Conservation (phyloP, 2,329 filamentous ascomycete genomes). For the Annulohypoxylon truncatum region DNA sequence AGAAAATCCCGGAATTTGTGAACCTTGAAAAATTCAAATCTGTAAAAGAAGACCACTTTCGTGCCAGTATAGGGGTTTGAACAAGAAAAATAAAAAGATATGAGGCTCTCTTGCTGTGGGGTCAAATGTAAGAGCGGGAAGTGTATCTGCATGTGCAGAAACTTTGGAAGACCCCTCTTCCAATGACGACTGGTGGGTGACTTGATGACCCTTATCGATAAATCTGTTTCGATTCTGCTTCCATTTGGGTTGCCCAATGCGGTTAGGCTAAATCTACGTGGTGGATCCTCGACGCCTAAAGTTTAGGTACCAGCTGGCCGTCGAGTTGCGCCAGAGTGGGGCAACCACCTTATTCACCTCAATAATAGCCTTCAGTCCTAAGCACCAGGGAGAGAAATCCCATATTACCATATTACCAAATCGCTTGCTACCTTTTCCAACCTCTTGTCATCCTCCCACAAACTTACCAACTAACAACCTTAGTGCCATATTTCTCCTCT, state of each 20-base stretch:
- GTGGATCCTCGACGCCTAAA: constrained; percentile 23
- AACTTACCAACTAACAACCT: constrained; percentile 1
- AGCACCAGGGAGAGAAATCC: constrained; percentile 31
- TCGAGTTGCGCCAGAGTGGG: constrained; percentile 32
- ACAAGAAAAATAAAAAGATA: neutral
- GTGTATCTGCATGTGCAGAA: constrained; percentile 16
- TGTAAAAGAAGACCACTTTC: neutral
- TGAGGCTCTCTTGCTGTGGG: constrained; percentile 33
- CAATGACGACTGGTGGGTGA: constrained; percentile 29
- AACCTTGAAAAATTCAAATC: neutral
- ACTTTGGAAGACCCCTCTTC: constrained; percentile 24
- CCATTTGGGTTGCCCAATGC: neutral
- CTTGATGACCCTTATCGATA: constrained; percentile 34
- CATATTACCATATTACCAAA: constrained; percentile 33
- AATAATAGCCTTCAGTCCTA: constrained; percentile 36
- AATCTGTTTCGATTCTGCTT: neutral
- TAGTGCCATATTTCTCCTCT: constrained; percentile 16
- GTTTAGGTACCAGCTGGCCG: constrained; percentile 30
- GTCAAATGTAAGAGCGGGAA: constrained; percentile 31
- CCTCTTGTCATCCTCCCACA: constrained; percentile 30
- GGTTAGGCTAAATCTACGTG: constrained; percentile 4
- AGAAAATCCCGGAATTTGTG: neutral
- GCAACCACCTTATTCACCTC: constrained; percentile 33
- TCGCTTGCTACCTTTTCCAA: constrained; percentile 32
- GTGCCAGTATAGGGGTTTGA: neutral